phyloP scores from a whole-genome alignment of 1,139 yeast species.

The Zygoascus sp. region DNA sequence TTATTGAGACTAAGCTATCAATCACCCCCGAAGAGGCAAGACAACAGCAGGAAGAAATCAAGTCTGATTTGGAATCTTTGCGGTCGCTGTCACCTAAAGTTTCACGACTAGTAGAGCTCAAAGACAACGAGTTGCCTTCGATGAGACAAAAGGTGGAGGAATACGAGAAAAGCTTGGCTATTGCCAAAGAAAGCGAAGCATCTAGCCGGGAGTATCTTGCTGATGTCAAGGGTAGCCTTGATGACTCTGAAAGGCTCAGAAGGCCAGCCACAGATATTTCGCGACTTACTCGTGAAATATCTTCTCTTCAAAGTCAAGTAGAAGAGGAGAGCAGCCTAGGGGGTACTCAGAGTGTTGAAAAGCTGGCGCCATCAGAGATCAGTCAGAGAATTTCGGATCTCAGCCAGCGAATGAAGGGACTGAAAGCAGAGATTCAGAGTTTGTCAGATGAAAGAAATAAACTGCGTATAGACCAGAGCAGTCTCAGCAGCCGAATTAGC shows the following conservation, averaged over 20 bases:
- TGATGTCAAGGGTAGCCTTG: conserved; percentile 18
- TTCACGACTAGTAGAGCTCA: conserved; percentile 15
- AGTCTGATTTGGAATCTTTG: conserved; percentile 35
- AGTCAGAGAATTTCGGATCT: conserved; percentile 47
- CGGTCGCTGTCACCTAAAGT: conserved; percentile 25
- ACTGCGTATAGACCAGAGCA: conserved; percentile 45
- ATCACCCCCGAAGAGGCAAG: conserved; percentile 10
- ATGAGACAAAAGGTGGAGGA: conserved; percentile 26
- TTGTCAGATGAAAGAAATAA: conserved; percentile 49
- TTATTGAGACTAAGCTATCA: conserved; percentile 7
- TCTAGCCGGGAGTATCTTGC: conserved; percentile 16
- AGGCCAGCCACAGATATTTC: conserved; percentile 32
- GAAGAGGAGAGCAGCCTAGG: conserved; percentile 27
- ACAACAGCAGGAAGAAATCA: conserved; percentile 26
- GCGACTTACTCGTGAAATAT: conserved; percentile 24
- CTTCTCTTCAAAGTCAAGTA: conserved; percentile 21
- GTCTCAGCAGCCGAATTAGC: conserved; percentile 50
- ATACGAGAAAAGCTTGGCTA: conserved; percentile 26
- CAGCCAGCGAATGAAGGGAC: conserved; percentile 41
- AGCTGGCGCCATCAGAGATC: conserved; percentile 44
- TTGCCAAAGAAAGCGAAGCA: conserved; percentile 6
- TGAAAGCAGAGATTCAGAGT: conserved; percentile 44
- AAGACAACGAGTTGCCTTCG: conserved; percentile 16
- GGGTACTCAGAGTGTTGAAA: conserved; percentile 30
- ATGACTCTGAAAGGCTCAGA: conserved; percentile 36